A percentile compares a stretch with the other conserved stretches of the same genome.
Evolutionary conservation across 2,329 filamentous ascomycete genomes (phyloP).

Genomic region (Fusarium domesticum): DNA sequence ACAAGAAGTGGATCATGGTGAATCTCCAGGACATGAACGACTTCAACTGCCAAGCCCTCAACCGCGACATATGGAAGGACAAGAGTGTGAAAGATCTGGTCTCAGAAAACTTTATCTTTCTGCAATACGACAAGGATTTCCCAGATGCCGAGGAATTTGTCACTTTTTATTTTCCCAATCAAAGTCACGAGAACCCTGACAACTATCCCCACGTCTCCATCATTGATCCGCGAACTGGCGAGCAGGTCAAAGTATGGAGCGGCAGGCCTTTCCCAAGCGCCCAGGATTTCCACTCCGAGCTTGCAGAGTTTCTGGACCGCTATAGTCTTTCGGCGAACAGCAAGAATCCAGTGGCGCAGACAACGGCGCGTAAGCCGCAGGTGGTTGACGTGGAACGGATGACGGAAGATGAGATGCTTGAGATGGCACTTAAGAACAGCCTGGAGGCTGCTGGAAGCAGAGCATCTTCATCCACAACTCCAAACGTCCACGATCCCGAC

Average conservation of each 20-base stretch:
- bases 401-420: constrained; percentile 96
- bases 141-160: constrained; percentile 75
- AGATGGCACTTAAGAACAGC: constrained; percentile 89
- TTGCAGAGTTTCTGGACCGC: constrained; percentile 94
- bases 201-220: constrained; percentile 96
- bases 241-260: constrained; percentile 96
- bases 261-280: constrained; percentile 74
- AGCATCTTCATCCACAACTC: constrained; percentile 35
- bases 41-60: constrained; percentile 91
- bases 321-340: constrained; percentile 86
- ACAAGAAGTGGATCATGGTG: constrained; percentile 90
- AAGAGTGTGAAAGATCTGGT: constrained; percentile 73
- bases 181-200: constrained; percentile 72
- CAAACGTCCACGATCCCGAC: constrained; percentile 76
- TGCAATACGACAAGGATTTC: constrained; percentile 90
- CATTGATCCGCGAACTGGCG: constrained; percentile 89
- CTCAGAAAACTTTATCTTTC: constrained; percentile 88
- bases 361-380: constrained; percentile 59
- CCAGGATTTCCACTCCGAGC: constrained; percentile 81
- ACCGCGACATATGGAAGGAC: constrained; percentile 96
- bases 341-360: constrained; percentile 85
- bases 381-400: constrained; percentile 77
- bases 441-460: constrained; percentile 49
- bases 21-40: constrained; percentile 92
- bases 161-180: constrained; percentile 79